Base-by-base conservation (phyloP, 129 eudicot genomes). In the Flaveria brownii region DNA sequence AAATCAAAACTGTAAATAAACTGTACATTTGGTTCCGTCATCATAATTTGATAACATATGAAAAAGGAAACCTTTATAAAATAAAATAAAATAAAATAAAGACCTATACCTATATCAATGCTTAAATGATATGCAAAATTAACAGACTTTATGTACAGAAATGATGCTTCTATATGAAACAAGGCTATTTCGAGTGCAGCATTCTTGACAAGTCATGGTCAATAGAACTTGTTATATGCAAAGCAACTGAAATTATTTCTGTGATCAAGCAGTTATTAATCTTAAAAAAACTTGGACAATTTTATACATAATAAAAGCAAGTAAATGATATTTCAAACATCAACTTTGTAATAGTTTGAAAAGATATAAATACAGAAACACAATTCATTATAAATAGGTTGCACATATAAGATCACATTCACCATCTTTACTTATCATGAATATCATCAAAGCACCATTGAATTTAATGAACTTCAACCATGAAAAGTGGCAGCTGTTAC, bases 61-160 rank as follows among this genome's bases (percentile, higher is more conserved):
- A 33, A 30, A n/a, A 17, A 33, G 33, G 22, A 22, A 73, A 73
- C 41, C 7, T 33, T 56, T 8, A 1, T 18, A 28, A 57, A 13
- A n/a, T 73, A 36, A 47, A 5, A 1, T 18, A 28, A 57, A 13
- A n/a, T 73, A 36, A 47, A 5, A 18, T 39, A 39, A 36, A 73
- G 67, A 39, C 15, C 68, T 55, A 22, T 39, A 56, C 54, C 52
- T 36, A 72, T 55, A 33, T 10, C 8, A 5, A 72, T 36, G 76
- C 64, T 60, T 9, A 12, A 72, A 52, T 26, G 42, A 56, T 11
- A 51, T 72, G 33, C 52, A 54, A 36, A 30, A 72, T 5, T 13
- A 47, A 49, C 28, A 11, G 18, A 63, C 22, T 63, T 71, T 9
- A 71, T 28, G 42, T 9, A 51, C 7, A 50, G 16, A 23, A 30